phyloP scores from a whole-genome alignment of 176 grass and related monocot species.

The Carex myosuroides region DNA sequence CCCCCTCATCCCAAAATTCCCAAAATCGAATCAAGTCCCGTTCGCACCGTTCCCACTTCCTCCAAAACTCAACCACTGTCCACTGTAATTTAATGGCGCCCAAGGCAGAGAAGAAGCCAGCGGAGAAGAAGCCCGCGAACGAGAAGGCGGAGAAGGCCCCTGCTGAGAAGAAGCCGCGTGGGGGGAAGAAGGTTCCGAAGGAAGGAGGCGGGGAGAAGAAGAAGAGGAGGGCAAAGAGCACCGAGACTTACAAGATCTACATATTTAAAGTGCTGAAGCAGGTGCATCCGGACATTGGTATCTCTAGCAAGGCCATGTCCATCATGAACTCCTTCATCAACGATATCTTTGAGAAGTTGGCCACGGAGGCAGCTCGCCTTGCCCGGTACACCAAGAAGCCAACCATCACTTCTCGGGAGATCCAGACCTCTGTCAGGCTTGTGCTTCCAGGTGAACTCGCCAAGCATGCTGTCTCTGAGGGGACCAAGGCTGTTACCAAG shows the following conservation, averaged over 20 bases:
- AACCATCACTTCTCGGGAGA: slow-evolving; percentile 1
- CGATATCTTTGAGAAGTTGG: slow-evolving; percentile 10
- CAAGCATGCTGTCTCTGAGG: slow-evolving; percentile 22
- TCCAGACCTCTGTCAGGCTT: slow-evolving; percentile 13
- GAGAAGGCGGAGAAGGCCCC: background rate
- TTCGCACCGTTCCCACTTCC: background rate
- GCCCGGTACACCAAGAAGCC: slow-evolving; percentile 7
- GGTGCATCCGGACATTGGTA: slow-evolving; percentile 4
- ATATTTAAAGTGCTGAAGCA: slow-evolving; percentile 16
- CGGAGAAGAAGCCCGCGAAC: background rate
- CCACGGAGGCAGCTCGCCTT: background rate
- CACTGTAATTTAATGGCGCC: background rate
- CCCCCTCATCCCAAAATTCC: background rate
- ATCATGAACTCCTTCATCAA: slow-evolving; percentile 24
- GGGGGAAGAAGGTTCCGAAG: background rate
- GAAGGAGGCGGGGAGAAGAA: background rate
- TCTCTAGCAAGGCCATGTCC: slow-evolving; percentile 22
- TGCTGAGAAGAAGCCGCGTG: slow-evolving; percentile 7
- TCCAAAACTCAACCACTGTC: background rate
- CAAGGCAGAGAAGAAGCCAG: background rate
- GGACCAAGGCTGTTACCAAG: slow-evolving; percentile 14
- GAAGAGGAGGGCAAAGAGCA: slow-evolving; percentile 16
- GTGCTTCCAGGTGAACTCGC: slow-evolving; percentile 12
- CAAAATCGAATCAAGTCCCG: background rate
- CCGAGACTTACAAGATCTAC: slow-evolving; percentile 15